phyloP scores from a whole-genome alignment of 768 basidiomycete species.

The Russula sp. region DNA sequence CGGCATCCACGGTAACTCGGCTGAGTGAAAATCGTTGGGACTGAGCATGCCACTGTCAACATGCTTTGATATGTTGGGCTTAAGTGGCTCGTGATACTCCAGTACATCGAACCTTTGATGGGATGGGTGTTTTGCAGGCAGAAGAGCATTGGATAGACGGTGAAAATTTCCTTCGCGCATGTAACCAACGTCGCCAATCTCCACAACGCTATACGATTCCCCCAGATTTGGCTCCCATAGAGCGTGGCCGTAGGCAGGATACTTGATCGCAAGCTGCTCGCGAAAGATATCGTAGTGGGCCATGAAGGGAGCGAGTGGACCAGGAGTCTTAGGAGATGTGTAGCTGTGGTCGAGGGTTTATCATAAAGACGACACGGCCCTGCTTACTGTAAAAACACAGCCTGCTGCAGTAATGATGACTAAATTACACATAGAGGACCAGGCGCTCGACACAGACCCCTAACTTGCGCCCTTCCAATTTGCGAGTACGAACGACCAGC shows the following conservation, averaged over 20 bases:
- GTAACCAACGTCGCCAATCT: conserved; percentile 25
- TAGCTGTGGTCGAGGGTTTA: too few relatives aligned
- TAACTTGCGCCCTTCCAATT: too few relatives aligned
- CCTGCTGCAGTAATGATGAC: too few relatives aligned
- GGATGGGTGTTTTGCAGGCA: conserved; percentile 3
- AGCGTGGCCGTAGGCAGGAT: conserved; percentile 4
- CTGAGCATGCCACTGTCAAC: background rate
- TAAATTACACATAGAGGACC: too few relatives aligned
- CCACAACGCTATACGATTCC: conserved; percentile 1
- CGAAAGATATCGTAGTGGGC: conserved; percentile 12
- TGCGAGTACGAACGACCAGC: too few relatives aligned
- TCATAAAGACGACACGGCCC: too few relatives aligned
- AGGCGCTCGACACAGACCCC: too few relatives aligned
- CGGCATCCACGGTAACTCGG: background rate
- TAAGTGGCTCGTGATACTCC: background rate
- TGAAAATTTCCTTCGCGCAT: conserved; percentile 21
- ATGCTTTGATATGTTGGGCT: background rate
- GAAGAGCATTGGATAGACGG: conserved; percentile 20
- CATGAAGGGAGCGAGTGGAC: background rate
- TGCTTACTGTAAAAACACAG: too few relatives aligned
- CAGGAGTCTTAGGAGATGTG: too few relatives aligned
- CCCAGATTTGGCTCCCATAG: conserved; percentile 21
- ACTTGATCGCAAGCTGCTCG: background rate
- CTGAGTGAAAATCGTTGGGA: background rate
- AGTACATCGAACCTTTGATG: background rate